Evolutionary conservation across 768 basidiomycete species (phyloP), one percentile per base, ranked within the genome.

Genomic region (Ephemerocybe angulata): DNA sequence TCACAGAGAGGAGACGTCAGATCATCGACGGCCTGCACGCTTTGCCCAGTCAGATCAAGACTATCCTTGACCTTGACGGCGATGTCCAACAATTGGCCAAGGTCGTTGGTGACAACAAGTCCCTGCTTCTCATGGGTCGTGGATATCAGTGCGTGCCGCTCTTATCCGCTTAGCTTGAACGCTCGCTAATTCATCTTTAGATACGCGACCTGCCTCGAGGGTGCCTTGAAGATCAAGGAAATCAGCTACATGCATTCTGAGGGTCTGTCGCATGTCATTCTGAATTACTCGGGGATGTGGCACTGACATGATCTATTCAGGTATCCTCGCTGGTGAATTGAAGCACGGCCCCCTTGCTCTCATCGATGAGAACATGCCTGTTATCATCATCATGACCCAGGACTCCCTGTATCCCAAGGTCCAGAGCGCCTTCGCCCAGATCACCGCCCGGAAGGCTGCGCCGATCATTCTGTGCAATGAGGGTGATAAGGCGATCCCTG

Each of bases 331-430:
- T 22, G 97, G 97, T 62, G 97, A 99, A 76, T 79, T 99, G 60
- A 99, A 99, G 78, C 97, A 99, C 68, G 97, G 97, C 42, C 97
- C 97, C 53, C 85, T 99, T 53, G 97, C 97, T 52, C 76, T 99
- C 62, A 90, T 99, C 64, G 97, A 99, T 67, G 97, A 98, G 76
- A 94, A 96, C 76, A 93, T 97, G 90, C 85, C 93, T 38, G 93
- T 98, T 62, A 98, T 98, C 77, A 93, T 99, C 74, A 85, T 99
- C 75, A 99, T 99, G 97, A 99, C 97, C 27, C 88, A 91, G 61
- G 97, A 99, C 73, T 97, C 94, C 41, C 77, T 98, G 24, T 98
- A 98, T 75, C 93, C 95, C 66, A 98, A 99, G 79, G 95, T 98
- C 42, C 94, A 98, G 66, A 90, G 88, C 7, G 97, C 97, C 35